Conservation (phyloP, 352 stramenopile species). For the Globisporangium camurandrum region DNA sequence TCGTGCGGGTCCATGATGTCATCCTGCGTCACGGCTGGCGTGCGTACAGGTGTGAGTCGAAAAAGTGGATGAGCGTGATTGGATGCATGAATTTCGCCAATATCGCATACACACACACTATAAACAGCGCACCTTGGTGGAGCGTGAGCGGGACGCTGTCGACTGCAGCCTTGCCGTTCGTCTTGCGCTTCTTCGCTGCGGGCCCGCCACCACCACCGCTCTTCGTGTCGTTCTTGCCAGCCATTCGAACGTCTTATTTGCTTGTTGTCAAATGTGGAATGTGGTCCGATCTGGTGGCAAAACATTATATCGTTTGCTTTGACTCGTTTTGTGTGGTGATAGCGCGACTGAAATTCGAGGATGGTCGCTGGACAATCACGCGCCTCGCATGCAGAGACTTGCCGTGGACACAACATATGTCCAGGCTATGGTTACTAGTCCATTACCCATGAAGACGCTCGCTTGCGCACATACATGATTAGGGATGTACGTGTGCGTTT, state of each 20-base stretch:
- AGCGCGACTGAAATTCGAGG: too few species aligned
- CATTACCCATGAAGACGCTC: too few species aligned
- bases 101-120: background rate
- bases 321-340: too few species aligned
- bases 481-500: too few species aligned
- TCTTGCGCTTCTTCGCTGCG: constrained; percentile 51
- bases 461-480: too few species aligned
- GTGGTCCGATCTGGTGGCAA: background rate
- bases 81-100: background rate
- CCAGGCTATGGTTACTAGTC: too few species aligned
- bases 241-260: constrained; percentile 18
- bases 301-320: too few species aligned
- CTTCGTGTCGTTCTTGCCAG: constrained; percentile 23
- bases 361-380: too few species aligned
- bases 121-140: constrained; percentile 11
- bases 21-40: constrained; percentile 23
- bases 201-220: constrained; percentile 4
- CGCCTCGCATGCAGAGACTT: too few species aligned
- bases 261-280: too few species aligned
- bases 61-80: background rate
- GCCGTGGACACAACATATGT: too few species aligned
- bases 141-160: constrained; percentile 36
- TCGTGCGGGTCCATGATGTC: constrained; percentile 54
- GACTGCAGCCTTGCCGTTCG: constrained; percentile 15
- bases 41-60: background rate